These are phyloP conservation scores for Persicaria maculosa DNA, from an alignment of 148 eudicot species.

Conservation along the genomic window DNA sequence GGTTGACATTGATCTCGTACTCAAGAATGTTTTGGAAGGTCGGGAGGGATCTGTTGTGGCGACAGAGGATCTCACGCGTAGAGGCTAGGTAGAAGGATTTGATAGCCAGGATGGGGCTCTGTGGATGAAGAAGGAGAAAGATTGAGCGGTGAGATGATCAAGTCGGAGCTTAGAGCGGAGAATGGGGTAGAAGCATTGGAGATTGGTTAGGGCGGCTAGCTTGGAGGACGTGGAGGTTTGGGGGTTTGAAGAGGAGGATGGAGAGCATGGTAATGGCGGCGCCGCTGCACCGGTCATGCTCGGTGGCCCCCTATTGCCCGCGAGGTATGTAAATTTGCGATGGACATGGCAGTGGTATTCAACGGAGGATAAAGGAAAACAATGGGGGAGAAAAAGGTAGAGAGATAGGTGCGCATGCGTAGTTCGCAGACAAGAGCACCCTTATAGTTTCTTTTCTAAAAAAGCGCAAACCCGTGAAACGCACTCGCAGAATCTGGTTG, in stretches of 20 bases:
- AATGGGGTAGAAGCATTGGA: constrained; percentile 62
- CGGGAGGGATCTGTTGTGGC: constrained; percentile 7
- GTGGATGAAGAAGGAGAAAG: constrained; percentile 39
- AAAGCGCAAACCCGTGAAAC: no score
- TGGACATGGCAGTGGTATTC: background rate
- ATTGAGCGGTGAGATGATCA: constrained; percentile 19
- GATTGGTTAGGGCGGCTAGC: constrained; percentile 42
- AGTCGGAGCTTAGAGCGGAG: constrained; percentile 52
- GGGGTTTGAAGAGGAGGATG: constrained; percentile 41
- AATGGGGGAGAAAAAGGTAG: background rate
- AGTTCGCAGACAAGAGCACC: no score
- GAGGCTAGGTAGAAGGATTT: constrained; percentile 27
- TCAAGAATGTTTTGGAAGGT: constrained; percentile 50
- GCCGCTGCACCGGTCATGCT: constrained; percentile 81
- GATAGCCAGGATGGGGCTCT: constrained; percentile 26
- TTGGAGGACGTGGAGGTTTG: constrained; percentile 33
- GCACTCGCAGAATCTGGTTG: no score
- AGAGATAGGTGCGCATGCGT: background rate
- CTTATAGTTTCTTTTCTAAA: no score
- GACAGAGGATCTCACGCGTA: constrained; percentile 27
- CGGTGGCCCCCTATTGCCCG: constrained; percentile 59
- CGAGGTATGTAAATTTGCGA: constrained; percentile 8
- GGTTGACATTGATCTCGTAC: constrained; percentile 52
- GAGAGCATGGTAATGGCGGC: constrained; percentile 61
- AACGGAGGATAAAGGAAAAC: background rate